Conservation (phyloP, 345 rosid genomes). For the Euphorbia lathyris region DNA sequence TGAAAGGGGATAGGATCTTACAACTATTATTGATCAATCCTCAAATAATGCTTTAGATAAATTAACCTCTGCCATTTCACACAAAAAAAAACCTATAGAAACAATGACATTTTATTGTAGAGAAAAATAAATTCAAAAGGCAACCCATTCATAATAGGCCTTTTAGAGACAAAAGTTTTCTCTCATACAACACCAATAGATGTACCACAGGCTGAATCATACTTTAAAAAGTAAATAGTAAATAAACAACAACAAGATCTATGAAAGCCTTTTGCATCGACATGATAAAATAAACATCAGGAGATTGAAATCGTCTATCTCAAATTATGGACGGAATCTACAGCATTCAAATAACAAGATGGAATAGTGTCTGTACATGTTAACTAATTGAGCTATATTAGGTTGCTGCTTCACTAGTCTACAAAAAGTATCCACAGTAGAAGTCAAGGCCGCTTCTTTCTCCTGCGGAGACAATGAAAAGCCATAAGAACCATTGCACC, state of each 20-base stretch:
- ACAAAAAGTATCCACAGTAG: constrained; percentile 88
- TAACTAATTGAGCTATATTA: constrained; percentile 90
- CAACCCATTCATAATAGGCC: not conserved
- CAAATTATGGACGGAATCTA: not conserved
- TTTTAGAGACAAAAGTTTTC: no score
- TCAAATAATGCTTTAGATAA: not conserved
- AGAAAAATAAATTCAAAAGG: not conserved
- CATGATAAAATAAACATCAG: not conserved
- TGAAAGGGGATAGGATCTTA: not conserved
- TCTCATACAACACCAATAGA: not conserved
- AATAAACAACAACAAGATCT: not conserved
- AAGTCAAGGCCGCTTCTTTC: constrained; percentile 96
- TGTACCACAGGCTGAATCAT: not conserved
- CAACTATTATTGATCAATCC: not conserved
- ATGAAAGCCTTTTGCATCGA: not conserved
- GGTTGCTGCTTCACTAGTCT: constrained; percentile 96
- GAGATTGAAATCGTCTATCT: not conserved
- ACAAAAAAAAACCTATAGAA: not conserved
- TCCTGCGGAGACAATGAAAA: constrained; percentile 62
- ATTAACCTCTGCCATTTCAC: not conserved
- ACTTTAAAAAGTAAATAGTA: not conserved
- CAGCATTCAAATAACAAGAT: constrained; percentile 8
- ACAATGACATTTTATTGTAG: not conserved
- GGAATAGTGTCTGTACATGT: constrained; percentile 57
- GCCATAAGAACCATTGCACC: constrained; percentile 22